These are phyloP conservation scores for Penicillium sp. DNA, from an alignment of 2,329 filamentous ascomycete genomes.

Conservation along the genomic window DNA sequence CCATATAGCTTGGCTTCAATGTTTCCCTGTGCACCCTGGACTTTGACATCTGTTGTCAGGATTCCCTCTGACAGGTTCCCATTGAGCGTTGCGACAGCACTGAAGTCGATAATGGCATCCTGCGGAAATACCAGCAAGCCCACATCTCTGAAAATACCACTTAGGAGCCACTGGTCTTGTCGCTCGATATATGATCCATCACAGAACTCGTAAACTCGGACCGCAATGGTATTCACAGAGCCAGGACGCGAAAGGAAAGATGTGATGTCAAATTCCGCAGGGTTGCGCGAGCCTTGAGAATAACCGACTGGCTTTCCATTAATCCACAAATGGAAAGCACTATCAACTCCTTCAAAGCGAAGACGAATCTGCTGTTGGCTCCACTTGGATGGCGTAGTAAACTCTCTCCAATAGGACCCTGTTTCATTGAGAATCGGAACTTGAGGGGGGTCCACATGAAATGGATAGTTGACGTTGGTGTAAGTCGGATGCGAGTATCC, in stretches of 20 bases:
- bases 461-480: slow-evolving; percentile 68
- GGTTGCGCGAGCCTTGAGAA: slow-evolving; percentile 68
- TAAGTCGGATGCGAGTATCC: slow-evolving; percentile 69
- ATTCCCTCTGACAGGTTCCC: not conserved
- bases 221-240: slow-evolving; percentile 57
- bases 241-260: slow-evolving; percentile 41
- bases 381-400: slow-evolving; percentile 56
- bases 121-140: slow-evolving; percentile 60
- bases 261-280: slow-evolving; percentile 70
- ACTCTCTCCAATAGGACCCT: slow-evolving; percentile 61
- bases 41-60: slow-evolving; percentile 51
- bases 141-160: slow-evolving; percentile 68
- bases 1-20: not conserved
- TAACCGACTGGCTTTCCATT: slow-evolving; percentile 68
- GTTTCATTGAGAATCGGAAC: slow-evolving; percentile 66
- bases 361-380: slow-evolving; percentile 60
- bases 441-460: slow-evolving; percentile 65
- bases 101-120: slow-evolving; percentile 50
- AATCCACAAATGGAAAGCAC: slow-evolving; percentile 69
- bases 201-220: slow-evolving; percentile 71
- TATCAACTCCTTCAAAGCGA: slow-evolving; percentile 72
- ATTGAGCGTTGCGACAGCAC: slow-evolving; percentile 41
- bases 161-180: slow-evolving; percentile 69
- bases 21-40: slow-evolving; percentile 56
- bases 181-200: slow-evolving; percentile 72